Evolutionary conservation across 2,329 filamentous ascomycete genomes (phyloP).

Genomic region (Fusarium foetens): DNA sequence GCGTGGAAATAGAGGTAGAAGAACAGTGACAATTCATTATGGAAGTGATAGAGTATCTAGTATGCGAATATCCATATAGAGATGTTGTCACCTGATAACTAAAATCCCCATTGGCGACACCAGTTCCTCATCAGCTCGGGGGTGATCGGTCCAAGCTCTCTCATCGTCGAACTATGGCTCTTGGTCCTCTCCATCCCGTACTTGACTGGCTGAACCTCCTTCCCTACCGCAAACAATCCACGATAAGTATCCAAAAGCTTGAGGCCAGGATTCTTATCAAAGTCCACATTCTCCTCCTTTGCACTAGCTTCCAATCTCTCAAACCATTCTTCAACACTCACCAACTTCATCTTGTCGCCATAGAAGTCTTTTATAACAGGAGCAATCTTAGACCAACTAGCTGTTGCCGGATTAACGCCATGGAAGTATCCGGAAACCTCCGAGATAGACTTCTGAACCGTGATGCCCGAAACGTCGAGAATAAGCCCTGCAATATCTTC

Average conservation of each 20-base stretch:
- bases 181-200: background rate
- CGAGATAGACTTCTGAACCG: rapidly evolving
- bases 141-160: background rate
- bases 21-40: rapidly evolving
- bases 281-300: background rate
- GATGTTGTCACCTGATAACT: rapidly evolving
- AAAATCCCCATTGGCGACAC: conserved; percentile 12
- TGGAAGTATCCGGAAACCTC: conserved; percentile 11
- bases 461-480: background rate
- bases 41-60: background rate
- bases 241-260: conserved; percentile 7
- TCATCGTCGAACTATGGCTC: background rate
- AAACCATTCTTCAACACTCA: background rate
- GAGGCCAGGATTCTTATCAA: background rate
- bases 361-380: background rate
- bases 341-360: background rate
- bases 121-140: background rate
- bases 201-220: background rate
- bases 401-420: background rate
- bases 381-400: background rate
- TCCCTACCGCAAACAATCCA: background rate
- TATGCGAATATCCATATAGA: background rate
- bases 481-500: background rate
- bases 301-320: background rate
- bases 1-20: background rate